Conservation (phyloP, 345 rosid species). For the Hibiscus mutabilis region DNA sequence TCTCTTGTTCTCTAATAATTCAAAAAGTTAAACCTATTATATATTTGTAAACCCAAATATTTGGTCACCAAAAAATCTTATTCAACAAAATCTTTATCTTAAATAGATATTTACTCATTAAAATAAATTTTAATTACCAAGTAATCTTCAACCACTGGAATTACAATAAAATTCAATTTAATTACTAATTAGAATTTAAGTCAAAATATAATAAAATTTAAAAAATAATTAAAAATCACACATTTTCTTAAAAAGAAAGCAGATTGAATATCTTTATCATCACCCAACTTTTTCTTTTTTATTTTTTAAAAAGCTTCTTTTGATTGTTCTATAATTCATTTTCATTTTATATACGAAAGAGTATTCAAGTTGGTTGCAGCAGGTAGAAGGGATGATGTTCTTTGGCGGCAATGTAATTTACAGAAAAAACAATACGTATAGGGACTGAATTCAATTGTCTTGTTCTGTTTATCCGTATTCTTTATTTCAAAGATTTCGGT, state of each 20-base stretch:
- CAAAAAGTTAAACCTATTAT: too few species aligned
- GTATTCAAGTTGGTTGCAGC: slow-evolving; percentile 27
- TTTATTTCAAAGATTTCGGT: slow-evolving; percentile 19
- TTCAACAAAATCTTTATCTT: too few species aligned
- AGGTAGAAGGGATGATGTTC: slow-evolving; percentile 36
- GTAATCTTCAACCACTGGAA: too few species aligned
- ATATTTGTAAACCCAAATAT: too few species aligned
- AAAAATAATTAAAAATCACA: not conserved
- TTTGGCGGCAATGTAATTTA: slow-evolving; percentile 26
- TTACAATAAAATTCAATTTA: too few species aligned
- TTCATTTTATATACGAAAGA: not conserved
- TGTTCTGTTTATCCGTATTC: slow-evolving; percentile 19
- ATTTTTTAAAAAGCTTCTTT: not conserved
- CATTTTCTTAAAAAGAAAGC: not conserved
- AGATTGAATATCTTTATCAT: slow-evolving; percentile 10
- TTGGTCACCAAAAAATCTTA: too few species aligned
- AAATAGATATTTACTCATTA: too few species aligned
- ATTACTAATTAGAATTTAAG: too few species aligned
- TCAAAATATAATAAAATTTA: too few species aligned
- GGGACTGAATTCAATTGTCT: not conserved
- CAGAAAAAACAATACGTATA: too few species aligned
- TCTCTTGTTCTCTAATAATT: too few species aligned
- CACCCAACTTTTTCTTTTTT: slow-evolving; percentile 7
- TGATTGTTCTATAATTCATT: not conserved
- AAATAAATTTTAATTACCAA: too few species aligned